Percentiles rank a stretch among this genome's conserved stretches.
Evolutionary conservation across 768 basidiomycete genomes (phyloP).

Genomic region (Gloeopeniophorella convolvens): DNA sequence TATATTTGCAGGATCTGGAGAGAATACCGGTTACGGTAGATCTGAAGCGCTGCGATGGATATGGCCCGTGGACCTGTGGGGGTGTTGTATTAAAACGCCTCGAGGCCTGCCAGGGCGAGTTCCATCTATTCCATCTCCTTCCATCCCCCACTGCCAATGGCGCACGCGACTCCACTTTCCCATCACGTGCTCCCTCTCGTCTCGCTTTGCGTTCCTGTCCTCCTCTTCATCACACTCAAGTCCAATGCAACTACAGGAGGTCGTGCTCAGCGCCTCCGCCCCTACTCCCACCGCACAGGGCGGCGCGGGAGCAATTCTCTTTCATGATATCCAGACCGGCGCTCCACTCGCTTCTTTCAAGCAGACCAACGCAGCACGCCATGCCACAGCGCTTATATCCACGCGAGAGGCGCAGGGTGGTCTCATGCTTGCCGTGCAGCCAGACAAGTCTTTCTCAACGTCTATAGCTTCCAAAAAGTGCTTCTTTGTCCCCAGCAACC

Average conservation of each 20-base stretch:
- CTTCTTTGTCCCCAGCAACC: slow-evolving; percentile 15
- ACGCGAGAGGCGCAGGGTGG: slow-evolving; percentile 74
- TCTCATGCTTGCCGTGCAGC: slow-evolving; percentile 75
- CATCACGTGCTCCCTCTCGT: background rate
- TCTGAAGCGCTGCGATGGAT: too few species aligned
- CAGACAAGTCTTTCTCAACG: slow-evolving; percentile 86
- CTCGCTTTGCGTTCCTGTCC: too few species aligned
- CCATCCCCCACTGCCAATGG: too few species aligned
- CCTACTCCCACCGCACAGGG: slow-evolving; percentile 37
- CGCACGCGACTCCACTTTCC: too few species aligned
- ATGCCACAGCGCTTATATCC: slow-evolving; percentile 64
- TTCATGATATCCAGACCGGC: slow-evolving; percentile 81
- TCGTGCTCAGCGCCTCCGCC: slow-evolving; percentile 56
- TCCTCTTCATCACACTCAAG: too few species aligned
- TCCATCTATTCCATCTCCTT: too few species aligned
- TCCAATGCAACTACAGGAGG: slow-evolving; percentile 63
- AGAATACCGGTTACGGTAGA: too few species aligned
- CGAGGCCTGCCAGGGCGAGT: too few species aligned
- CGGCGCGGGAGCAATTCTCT: slow-evolving; percentile 56
- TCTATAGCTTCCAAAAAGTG: slow-evolving; percentile 94
- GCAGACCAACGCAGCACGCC: slow-evolving; percentile 59
- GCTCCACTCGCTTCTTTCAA: slow-evolving; percentile 80
- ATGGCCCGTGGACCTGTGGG: too few species aligned
- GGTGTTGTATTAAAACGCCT: too few species aligned
- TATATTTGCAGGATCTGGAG: background rate